Percentiles rank a stretch among this genome's conserved stretches.
These are phyloP conservation scores for Heimioporus sp. DNA, from an alignment of 768 basidiomycete species.

Conservation along the genomic window DNA sequence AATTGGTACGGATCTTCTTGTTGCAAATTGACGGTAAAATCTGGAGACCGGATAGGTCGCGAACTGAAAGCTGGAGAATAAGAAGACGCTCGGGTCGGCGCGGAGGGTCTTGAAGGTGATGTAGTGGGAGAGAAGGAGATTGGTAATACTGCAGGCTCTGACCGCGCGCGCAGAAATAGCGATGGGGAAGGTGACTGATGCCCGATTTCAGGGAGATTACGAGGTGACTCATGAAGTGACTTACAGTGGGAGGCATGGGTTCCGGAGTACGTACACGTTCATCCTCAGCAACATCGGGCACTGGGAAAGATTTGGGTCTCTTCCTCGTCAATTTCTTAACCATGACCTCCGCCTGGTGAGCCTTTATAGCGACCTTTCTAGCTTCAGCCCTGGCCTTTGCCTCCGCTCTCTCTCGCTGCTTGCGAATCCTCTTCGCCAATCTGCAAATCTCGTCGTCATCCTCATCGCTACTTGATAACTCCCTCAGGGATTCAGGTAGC, in stretches of 20 bases:
- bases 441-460: conserved; percentile 35
- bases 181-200: not conserved
- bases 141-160: conserved; percentile 11
- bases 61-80: conserved; percentile 3
- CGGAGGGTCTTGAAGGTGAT: not conserved
- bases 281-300: conserved; percentile 3
- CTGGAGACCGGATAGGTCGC: conserved; percentile 4
- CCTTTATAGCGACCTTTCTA: conserved; percentile 13
- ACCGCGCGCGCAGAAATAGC: conserved; percentile 5
- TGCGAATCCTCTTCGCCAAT: conserved; percentile 34
- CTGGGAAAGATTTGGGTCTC: conserved; percentile 27
- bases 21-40: conserved; percentile 12
- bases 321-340: conserved; percentile 16
- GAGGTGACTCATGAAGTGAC: not conserved
- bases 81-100: conserved; percentile 8
- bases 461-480: conserved; percentile 41
- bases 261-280: not conserved
- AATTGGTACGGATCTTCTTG: conserved; percentile 14
- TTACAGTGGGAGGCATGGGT: conserved; percentile 8
- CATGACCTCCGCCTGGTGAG: conserved; percentile 10
- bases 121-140: conserved; percentile 3
- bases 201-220: not conserved
- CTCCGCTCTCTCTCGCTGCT: conserved; percentile 25
- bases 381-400: conserved; percentile 16
- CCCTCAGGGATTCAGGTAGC: conserved; percentile 38